Evolutionary conservation across 139 green algal genomes (phyloP).

Genomic region (Ettlia oleoabundans): DNA sequence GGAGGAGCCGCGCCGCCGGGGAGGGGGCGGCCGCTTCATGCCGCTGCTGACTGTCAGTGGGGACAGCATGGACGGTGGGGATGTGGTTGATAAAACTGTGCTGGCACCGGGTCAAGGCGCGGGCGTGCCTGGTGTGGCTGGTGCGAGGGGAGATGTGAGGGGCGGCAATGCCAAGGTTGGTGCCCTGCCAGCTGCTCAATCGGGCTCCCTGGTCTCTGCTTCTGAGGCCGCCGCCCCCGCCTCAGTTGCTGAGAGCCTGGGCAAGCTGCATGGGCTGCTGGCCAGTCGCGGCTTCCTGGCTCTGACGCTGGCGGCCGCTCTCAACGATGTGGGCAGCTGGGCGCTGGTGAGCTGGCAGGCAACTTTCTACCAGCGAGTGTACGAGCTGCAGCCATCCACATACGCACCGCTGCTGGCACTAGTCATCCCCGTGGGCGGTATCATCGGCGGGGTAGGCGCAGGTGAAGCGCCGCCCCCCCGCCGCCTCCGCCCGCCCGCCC

Average conservation of each 20-base stretch:
- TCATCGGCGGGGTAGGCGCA: conserved; percentile 82
- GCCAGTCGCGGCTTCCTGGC: conserved; percentile 61
- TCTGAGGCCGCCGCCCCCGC: background rate
- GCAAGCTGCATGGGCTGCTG: conserved; percentile 45
- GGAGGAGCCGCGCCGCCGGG: conserved; percentile 57
- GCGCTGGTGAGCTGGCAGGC: conserved; percentile 89
- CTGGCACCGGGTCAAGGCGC: background rate
- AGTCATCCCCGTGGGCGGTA: conserved; percentile 84
- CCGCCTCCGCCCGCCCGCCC: too few relatives aligned
- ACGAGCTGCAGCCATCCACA: conserved; percentile 61
- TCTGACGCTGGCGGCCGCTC: conserved; percentile 74
- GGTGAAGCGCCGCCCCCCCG: conserved; percentile 23
- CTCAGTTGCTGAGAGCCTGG: conserved; percentile 11
- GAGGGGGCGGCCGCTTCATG: conserved; percentile 23
- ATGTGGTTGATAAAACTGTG: background rate
- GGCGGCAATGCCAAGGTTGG: too few relatives aligned
- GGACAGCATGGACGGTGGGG: conserved; percentile 18
- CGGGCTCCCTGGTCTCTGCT: conserved; percentile 1
- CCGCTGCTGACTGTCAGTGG: conserved; percentile 22
- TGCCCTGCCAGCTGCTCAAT: too few relatives aligned
- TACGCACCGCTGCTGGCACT: conserved; percentile 88
- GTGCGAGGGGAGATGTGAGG: too few relatives aligned
- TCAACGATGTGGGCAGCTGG: conserved; percentile 91
- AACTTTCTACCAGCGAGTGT: conserved; percentile 90
- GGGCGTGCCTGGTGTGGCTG: too few relatives aligned